phyloP scores from a whole-genome alignment of 257 asterid species.

The Solanum peruvianum region DNA sequence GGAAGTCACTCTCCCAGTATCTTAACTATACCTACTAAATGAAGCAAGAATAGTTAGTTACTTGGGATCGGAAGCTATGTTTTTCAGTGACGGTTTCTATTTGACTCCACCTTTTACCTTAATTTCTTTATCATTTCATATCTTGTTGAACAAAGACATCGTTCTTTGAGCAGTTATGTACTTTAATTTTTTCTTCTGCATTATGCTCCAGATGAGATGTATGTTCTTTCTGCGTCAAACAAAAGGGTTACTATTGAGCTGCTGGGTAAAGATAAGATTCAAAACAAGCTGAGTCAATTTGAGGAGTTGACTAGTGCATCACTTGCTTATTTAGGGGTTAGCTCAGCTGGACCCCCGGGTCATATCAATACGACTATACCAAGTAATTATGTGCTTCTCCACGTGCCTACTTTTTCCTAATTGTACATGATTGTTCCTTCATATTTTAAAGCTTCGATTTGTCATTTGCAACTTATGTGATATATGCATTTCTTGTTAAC shows the following conservation, averaged over 20 bases:
- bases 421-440: not conserved
- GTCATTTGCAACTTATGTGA: not conserved
- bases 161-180: not conserved
- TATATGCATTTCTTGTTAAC: not conserved
- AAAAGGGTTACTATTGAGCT: conserved; percentile 74
- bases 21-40: not conserved
- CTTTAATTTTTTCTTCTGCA: not conserved
- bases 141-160: not conserved
- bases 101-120: not conserved
- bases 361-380: conserved; percentile 49
- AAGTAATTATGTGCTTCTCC: conserved; percentile 32
- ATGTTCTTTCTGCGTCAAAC: conserved; percentile 85
- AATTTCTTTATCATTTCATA: not conserved
- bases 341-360: conserved; percentile 46
- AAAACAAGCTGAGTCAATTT: conserved; percentile 67
- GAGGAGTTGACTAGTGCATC: conserved; percentile 81
- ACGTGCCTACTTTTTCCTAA: not conserved
- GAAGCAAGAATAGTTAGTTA: not conserved
- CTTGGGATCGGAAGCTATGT: not conserved
- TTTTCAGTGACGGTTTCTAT: not conserved
- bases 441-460: not conserved
- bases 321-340: conserved; percentile 64
- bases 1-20: not conserved
- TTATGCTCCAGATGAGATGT: conserved; percentile 75
- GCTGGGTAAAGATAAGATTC: conserved; percentile 71